Percentiles rank a stretch among this genome's conserved stretches.
phyloP scores from a whole-genome alignment of 2,329 filamentous ascomycete species.

The Xylariaceae sp. region DNA sequence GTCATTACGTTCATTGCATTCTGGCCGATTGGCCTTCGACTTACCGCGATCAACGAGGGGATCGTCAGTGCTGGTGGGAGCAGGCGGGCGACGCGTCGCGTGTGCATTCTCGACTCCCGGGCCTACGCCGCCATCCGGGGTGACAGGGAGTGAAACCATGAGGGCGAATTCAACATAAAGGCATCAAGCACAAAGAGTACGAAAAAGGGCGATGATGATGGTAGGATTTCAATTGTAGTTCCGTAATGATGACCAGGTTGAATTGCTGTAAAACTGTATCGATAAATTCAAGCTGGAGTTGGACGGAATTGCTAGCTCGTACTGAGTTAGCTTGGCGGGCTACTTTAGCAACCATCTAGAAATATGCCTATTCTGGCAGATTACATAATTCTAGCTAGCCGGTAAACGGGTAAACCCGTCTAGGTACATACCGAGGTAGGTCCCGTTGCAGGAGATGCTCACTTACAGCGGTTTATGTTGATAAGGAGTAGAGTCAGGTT shows the following conservation, averaged over 20 bases:
- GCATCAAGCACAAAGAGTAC: conserved; percentile 3
- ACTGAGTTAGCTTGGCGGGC: too few species aligned
- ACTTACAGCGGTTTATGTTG: too few species aligned
- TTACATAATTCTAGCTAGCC: too few species aligned
- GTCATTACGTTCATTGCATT: conserved; percentile 29
- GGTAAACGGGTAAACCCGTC: too few species aligned
- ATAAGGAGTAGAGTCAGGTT: background rate
- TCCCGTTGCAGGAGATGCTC: too few species aligned
- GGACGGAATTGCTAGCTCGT: too few species aligned
- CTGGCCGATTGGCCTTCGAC: conserved; percentile 31
- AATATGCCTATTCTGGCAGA: too few species aligned
- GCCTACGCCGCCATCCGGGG: conserved; percentile 34
- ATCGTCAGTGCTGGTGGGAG: conserved; percentile 36
- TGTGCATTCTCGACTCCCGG: conserved; percentile 33
- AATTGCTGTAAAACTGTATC: too few species aligned
- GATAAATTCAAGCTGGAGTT: too few species aligned
- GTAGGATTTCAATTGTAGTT: background rate
- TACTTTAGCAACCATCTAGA: too few species aligned
- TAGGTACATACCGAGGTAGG: too few species aligned
- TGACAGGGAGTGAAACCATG: conserved; percentile 27
- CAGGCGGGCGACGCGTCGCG: conserved; percentile 46
- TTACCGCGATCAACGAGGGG: conserved; percentile 35
- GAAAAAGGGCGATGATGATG: background rate
- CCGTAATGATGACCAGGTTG: too few species aligned
- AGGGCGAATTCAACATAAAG: conserved; percentile 10